Evolutionary conservation across 805 yeast species (phyloP).

Genomic region (Kurtzmaniella cleridarum): DNA sequence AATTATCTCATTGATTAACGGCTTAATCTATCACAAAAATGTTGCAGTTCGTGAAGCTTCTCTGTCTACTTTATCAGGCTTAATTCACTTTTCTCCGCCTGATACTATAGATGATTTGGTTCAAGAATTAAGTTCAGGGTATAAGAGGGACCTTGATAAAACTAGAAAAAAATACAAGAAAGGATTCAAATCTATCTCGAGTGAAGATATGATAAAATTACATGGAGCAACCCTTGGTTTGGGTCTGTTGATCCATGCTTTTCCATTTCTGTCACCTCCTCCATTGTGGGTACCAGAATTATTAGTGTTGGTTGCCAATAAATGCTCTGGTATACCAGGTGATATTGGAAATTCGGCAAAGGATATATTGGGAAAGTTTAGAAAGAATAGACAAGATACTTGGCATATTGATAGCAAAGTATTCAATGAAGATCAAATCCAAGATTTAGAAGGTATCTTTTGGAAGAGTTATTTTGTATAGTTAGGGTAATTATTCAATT

Average conservation of each 20-base stretch:
- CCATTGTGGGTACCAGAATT: constrained; percentile 84
- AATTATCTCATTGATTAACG: constrained; percentile 48
- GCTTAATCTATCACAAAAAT: constrained; percentile 54
- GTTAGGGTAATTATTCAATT: background rate
- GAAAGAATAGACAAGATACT: constrained; percentile 88
- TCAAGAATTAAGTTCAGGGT: constrained; percentile 27
- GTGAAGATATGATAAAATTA: constrained; percentile 41
- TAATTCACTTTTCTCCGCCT: constrained; percentile 61
- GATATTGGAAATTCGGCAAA: constrained; percentile 80
- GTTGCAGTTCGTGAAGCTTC: constrained; percentile 74
- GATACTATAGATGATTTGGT: constrained; percentile 41
- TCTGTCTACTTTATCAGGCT: constrained; percentile 69
- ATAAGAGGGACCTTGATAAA: constrained; percentile 24
- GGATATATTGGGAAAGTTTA: constrained; percentile 73
- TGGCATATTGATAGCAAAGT: constrained; percentile 86
- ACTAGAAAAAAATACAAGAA: constrained; percentile 38
- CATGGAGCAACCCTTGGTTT: constrained; percentile 89
- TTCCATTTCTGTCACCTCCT: constrained; percentile 86
- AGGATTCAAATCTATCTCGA: constrained; percentile 30
- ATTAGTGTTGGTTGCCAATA: constrained; percentile 62
- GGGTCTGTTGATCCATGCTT: constrained; percentile 84
- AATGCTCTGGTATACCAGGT: constrained; percentile 70
- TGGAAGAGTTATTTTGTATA: constrained; percentile 89
- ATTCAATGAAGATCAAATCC: constrained; percentile 74
- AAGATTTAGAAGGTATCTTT: constrained; percentile 88